Evolutionary conservation across 2,329 filamentous ascomycete species (phyloP).

Genomic region (Venturia pyrina): DNA sequence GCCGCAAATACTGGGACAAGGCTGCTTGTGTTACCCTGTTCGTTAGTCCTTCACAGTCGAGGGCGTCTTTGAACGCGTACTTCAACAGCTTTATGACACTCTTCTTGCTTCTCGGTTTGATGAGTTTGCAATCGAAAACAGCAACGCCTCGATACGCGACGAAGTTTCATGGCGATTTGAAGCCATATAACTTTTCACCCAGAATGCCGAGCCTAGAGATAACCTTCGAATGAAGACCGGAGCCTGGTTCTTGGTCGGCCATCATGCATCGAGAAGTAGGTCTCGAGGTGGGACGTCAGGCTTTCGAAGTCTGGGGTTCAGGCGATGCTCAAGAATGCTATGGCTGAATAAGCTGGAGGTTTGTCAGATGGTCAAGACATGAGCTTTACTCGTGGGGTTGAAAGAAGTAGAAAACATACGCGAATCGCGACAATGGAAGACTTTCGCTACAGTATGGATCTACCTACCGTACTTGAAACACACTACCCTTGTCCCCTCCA

Average conservation of each 20-base stretch:
- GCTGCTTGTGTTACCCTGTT: neutral
- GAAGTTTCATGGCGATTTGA: too few species aligned
- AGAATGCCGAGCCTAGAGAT: too few species aligned
- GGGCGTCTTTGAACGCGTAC: too few species aligned
- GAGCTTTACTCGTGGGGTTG: neutral
- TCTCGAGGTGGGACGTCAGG: neutral
- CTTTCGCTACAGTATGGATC: neutral
- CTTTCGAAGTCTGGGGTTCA: neutral
- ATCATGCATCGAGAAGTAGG: neutral
- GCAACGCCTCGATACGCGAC: too few species aligned
- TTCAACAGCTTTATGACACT: too few species aligned
- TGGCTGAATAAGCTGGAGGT: neutral
- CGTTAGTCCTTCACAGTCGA: too few species aligned
- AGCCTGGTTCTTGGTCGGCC: too few species aligned
- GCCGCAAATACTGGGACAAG: neutral
- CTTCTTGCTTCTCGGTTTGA: too few species aligned
- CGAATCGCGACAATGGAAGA: too few species aligned
- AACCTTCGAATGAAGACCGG: too few species aligned
- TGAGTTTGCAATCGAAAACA: too few species aligned
- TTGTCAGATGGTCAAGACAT: neutral
- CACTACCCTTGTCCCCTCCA: neutral
- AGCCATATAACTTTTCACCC: too few species aligned
- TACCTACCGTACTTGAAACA: neutral
- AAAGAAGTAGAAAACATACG: neutral
- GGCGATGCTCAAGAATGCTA: neutral